These are phyloP conservation scores for Aspergillus indologenus DNA, from an alignment of 495 filamentous ascomycete species.

Conservation along the genomic window DNA sequence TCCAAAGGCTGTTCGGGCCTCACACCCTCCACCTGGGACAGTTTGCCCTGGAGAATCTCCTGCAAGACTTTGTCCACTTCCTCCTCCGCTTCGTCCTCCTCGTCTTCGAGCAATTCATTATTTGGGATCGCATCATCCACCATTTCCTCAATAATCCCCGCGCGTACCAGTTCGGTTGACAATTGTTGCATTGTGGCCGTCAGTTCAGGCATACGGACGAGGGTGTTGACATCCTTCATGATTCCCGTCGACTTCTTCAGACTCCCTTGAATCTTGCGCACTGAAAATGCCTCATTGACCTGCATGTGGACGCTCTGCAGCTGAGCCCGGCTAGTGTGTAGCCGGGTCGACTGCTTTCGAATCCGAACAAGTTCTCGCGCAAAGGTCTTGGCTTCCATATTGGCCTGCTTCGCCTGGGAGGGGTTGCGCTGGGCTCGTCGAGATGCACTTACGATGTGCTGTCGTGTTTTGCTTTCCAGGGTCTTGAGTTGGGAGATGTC, in stretches of 20 bases:
- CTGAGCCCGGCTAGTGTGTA: conserved; percentile 85
- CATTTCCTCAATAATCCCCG: conserved; percentile 98
- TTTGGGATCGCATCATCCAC: conserved; percentile 81
- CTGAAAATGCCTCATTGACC: conserved; percentile 92
- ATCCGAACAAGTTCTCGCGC: conserved; percentile 83
- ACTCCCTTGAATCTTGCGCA: conserved; percentile 94
- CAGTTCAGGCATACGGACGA: conserved; percentile 82
- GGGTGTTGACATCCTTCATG: conserved; percentile 93
- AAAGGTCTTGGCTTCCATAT: conserved; percentile 76
- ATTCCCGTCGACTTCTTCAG: conserved; percentile 83
- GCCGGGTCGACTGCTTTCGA: conserved; percentile 67
- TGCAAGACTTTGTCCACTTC: conserved; percentile 92
- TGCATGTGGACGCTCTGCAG: conserved; percentile 95
- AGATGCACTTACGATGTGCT: conserved; percentile 74
- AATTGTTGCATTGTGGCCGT: conserved; percentile 89
- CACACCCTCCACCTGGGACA: conserved; percentile 64
- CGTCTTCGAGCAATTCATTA: conserved; percentile 66
- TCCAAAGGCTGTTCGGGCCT: conserved; percentile 54
- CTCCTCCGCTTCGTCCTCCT: conserved; percentile 81
- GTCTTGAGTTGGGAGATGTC: conserved; percentile 74
- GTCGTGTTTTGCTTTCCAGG: conserved; percentile 81
- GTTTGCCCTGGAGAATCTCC: conserved; percentile 79
- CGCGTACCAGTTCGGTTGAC: conserved; percentile 81
- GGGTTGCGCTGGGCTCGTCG: conserved; percentile 76
- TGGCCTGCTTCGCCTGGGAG: conserved; percentile 69